Percentiles rank a stretch among this genome's conserved stretches.
Evolutionary conservation across 805 yeast species (phyloP).

Genomic region (Kodamaea nitidulidarum): DNA sequence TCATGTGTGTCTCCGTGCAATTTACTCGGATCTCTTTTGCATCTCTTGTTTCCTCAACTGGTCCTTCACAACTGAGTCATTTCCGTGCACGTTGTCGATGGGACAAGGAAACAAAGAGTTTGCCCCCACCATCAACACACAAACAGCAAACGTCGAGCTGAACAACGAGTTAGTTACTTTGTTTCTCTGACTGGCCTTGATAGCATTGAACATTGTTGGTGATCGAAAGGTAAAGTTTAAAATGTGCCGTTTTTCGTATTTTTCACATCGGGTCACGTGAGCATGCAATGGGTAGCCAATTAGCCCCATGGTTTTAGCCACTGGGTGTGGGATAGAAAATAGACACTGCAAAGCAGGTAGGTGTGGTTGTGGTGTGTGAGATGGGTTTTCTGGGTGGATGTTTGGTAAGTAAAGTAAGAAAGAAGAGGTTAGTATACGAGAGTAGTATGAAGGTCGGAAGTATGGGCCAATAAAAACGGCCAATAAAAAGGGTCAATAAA

Average conservation of each 20-base stretch:
- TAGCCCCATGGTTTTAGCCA: too few species aligned
- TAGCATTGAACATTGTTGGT: conserved; percentile 37
- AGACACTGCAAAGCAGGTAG: too few species aligned
- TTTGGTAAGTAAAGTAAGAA: too few species aligned
- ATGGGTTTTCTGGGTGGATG: too few species aligned
- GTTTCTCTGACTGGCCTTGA: conserved; percentile 55
- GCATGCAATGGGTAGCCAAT: too few species aligned
- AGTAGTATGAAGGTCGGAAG: too few species aligned
- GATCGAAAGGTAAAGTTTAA: not conserved
- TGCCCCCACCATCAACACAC: conserved; percentile 53
- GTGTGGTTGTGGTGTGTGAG: too few species aligned
- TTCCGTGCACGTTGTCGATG: conserved; percentile 37
- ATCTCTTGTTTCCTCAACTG: conserved; percentile 16
- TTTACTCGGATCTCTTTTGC: not conserved
- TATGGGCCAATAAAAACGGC: too few species aligned
- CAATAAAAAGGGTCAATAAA: too few species aligned
- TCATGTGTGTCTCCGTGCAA: too few species aligned
- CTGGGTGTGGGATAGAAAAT: too few species aligned
- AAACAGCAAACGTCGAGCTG: conserved; percentile 70
- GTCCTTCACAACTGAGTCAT: conserved; percentile 38
- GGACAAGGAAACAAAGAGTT: conserved; percentile 49
- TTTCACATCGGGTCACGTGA: not conserved
- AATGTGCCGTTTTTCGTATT: conserved; percentile 1
- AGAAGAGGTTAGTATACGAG: too few species aligned
- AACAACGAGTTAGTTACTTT: conserved; percentile 61